Percentiles rank a stretch among this genome's conserved stretches.
phyloP scores from a whole-genome alignment of 371 early-diverging fungal species.

The Mortierella sp. region DNA sequence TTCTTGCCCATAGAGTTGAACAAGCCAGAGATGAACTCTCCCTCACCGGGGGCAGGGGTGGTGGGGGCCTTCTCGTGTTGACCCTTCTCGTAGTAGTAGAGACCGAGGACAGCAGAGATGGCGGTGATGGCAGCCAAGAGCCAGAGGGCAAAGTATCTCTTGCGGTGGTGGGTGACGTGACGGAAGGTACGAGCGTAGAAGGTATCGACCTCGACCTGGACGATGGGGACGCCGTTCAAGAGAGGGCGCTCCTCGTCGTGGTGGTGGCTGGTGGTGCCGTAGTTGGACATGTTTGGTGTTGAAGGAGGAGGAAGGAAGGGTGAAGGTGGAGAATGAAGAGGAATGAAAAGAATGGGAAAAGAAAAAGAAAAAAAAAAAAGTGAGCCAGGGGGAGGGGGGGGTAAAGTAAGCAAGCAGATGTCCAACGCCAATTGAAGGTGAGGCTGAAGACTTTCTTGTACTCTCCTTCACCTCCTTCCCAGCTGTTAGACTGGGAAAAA shows the following conservation, averaged over 20 bases:
- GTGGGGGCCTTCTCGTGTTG: constrained; percentile 15
- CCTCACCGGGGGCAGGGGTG: constrained; percentile 28
- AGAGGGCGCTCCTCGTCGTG: constrained; percentile 41
- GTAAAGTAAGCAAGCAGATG: background rate
- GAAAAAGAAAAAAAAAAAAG: constrained; percentile 8
- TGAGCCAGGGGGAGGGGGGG: no score
- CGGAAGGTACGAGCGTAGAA: constrained; percentile 48
- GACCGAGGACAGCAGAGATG: constrained; percentile 37
- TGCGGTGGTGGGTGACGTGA: constrained; percentile 51
- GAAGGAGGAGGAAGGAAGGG: constrained; percentile 2
- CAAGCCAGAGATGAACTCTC: constrained; percentile 8
- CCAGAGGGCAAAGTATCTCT: constrained; percentile 48
- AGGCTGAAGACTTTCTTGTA: background rate
- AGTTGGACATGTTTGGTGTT: constrained; percentile 39
- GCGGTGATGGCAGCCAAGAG: constrained; percentile 36
- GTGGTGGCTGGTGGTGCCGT: constrained; percentile 48
- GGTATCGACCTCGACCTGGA: constrained; percentile 35
- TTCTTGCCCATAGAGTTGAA: constrained; percentile 26
- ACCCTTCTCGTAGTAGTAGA: constrained; percentile 40
- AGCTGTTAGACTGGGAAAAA: background rate
- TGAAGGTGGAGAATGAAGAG: background rate
- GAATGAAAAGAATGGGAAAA: background rate
- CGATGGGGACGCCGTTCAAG: constrained; percentile 42
- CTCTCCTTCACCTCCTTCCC: no score
- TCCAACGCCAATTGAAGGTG: background rate